Base-by-base conservation (phyloP, 768 basidiomycete genomes). In the Mycena chlorophos region DNA sequence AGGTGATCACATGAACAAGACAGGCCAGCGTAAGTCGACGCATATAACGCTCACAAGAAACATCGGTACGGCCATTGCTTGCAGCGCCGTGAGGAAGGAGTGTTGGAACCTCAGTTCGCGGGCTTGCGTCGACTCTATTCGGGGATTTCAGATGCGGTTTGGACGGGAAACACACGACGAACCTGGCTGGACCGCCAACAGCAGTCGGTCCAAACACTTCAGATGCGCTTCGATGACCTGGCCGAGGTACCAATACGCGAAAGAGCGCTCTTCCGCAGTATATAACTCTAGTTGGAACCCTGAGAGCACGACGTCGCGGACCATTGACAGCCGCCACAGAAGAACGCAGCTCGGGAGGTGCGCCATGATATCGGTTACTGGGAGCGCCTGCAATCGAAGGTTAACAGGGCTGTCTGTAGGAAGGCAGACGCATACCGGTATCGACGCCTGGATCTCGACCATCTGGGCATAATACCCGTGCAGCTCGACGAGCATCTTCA, bases 201-300 rank as follows among this genome's bases (percentile, higher is more conserved):
- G 46, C 40, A 89, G 51, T 16, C 71, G 66, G 51, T 88, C 83
- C 51, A 89, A 67, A 55, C 74, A 79, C 3, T 70, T 68, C 8
- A 88, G 63, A 60, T 90, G 85, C 22, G 69, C 69, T 19, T 85
- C 81, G 1, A 87, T 71, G 3, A 91, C 77, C 40, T 78, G 76
- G 2, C 78, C 66, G 4, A 75, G 72, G 63, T 89, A 89, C 86
- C 89, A 91, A 69, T 92, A 91, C 2, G 89, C 86, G 57, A 90
- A 82, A 0, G 86, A 74, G 29, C 74, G 80, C 64, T 94, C 91
- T 39, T 87, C 81, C 1, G 76, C 68, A 20, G 81, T 75, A 63
- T 91, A 90, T 5, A 94, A 68, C 42, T 89, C 87, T 19, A 91
- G 69, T 67, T 92, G 89, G 58, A 89, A 88, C 2, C 88, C 91